Base-by-base conservation (phyloP, 768 basidiomycete species). In the Agrocybe praecox region DNA sequence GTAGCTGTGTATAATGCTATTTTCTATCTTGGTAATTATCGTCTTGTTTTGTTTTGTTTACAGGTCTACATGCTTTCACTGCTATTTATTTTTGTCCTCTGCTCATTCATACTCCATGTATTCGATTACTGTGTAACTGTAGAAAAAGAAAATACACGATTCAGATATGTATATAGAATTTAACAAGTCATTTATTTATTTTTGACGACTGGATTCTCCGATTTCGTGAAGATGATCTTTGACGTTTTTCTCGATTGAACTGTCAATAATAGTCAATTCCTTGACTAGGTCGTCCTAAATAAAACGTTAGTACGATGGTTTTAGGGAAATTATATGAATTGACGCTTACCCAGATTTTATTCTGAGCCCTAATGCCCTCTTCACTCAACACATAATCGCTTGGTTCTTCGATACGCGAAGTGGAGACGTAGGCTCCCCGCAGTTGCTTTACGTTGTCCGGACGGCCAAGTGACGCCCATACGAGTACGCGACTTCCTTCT, bases 401-500 rank as follows among this genome's bases (percentile, higher is more conserved):
- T 1, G 69, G 67, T 45, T 74, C 72, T 1, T 59, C 56, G 8
- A 69, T 59, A 15, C 56, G 46, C 12, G 58, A 42, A 2, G 63
- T 22, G 8, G 59, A 60, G 9, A 74, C 58, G 58, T 69, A 74
- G 12, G 65, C 66, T 8, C 73, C 73, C 4, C 64, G 63, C 52
- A 74, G 34, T n/a, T 63, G 49, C 0, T 67, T 60, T 32, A 51
- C 42, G 9, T 48, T 46, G 0, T 61, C 55, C 11, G 51, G 36
- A 15, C 60, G 53, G 6, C 67, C 69, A 17, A 72, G 26, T 8
- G 69, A 62, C 5, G 67, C 72, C 59, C 62, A 75, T 3, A 75
- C 60, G 2, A 73, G 59, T 54, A 72, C 69, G 17, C 72, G 64
- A 34, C 70, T 67, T 3, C 77, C 79, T 55, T 71, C 64, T 48